Evolutionary conservation across 129 eudicot species (phyloP), one percentile per base, ranked within the genome.

Genomic region (Ambrosia trifida): DNA sequence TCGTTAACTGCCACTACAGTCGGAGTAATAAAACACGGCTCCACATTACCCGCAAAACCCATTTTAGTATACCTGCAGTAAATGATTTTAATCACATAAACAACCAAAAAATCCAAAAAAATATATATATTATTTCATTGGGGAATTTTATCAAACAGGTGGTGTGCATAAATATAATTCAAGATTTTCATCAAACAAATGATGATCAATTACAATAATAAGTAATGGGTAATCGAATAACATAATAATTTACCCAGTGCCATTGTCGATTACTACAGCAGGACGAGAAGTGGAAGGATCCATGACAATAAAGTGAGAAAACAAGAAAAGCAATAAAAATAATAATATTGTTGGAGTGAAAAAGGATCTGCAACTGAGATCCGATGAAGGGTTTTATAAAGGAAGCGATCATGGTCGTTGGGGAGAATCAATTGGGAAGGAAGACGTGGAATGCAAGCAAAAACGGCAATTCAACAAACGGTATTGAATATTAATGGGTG

Each of bases 1-100:
- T 94, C 97, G 64, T 94, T 90, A 19, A 84, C 82, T 1, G 99
- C 99, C 46, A 94, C 99, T 14, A 86, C 99, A 0, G 97, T 89
- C 3, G 99, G 97, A 44, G 84, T 65, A 59, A 85, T 87, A 66
- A 94, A 94, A 67, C 97, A 80, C 4, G 97, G 97, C 69, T 94
- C 99, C 35, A 89, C 97, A 57, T 94, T 94, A 43, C 99, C 98
- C 17, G 99, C 90, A 79, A 94, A 94, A 5, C 99, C 99, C 93
- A 94, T 87, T 77, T 94, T 94, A 52, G 97, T 89, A 76, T 87
- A 94, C 91, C 99, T 94, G 83, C 60, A 84, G 14, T 19, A 33
- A 35, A n/a, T 50, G 3, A 30, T 4, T 40, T 30, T 31, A 66
- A 16, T 41, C 9, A 7, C 51, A 11, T 41, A 59, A 58, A 58